Percentiles rank a stretch among this genome's conserved stretches.
Evolutionary conservation across 192 early-diverging fungal genomes (phyloP).

Genomic region (Backusella mclennaniae): DNA sequence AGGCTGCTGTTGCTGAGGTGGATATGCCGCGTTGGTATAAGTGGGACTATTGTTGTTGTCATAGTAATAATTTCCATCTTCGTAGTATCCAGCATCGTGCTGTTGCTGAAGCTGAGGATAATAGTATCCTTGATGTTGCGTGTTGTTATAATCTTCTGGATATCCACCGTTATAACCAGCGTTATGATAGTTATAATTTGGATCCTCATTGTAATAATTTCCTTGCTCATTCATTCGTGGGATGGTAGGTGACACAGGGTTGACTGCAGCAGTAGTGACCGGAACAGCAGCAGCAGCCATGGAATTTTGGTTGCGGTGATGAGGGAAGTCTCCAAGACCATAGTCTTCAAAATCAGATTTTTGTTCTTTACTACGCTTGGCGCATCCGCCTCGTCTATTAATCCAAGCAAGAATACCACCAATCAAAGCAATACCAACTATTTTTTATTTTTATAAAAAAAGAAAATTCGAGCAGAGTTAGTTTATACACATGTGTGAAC

Average conservation of each 20-base stretch:
- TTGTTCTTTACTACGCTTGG: neutral
- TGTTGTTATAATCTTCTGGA: conserved; percentile 7
- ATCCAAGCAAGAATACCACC: conserved; percentile 29
- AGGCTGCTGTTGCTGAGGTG: neutral
- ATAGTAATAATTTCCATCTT: conserved; percentile 24
- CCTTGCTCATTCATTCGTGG: conserved; percentile 25
- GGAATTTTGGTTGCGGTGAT: conserved; percentile 10
- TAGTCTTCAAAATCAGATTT: conserved; percentile 12
- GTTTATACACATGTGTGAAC: neutral
- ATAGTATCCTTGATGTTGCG: neutral
- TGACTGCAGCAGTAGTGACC: neutral
- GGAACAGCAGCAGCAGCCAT: conserved; percentile 10
- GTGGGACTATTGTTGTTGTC: neutral
- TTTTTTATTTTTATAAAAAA: neutral
- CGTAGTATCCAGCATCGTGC: conserved; percentile 19
- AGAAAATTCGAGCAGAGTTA: neutral
- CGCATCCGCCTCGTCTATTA: conserved; percentile 32
- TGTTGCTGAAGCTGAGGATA: conserved; percentile 14
- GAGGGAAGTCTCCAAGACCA: conserved; percentile 8
- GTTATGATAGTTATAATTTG: neutral
- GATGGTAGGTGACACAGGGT: conserved; percentile 17
- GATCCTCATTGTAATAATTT: conserved; percentile 11
- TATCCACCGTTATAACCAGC: neutral
- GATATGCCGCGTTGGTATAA: neutral
- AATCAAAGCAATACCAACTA: conserved; percentile 31